phyloP scores from a whole-genome alignment of 169 alveolate genomes.

The Eimeria falciformis region DNA sequence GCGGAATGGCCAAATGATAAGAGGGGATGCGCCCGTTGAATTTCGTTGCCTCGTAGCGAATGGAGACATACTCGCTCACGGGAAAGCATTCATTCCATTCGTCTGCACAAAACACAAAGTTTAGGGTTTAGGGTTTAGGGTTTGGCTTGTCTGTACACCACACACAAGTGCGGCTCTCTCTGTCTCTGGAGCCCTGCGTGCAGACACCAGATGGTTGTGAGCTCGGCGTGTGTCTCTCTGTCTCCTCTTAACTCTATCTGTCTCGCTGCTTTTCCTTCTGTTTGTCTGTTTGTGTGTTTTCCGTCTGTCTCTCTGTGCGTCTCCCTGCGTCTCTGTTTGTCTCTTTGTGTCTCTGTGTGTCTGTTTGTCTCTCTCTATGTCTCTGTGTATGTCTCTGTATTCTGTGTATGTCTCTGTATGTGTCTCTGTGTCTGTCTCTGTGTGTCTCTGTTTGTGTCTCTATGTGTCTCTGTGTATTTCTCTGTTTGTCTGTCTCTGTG shows the following conservation, averaged over 20 bases:
- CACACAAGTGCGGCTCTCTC: too few relatives aligned
- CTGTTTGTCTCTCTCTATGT: background rate
- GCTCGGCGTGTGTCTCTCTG: too few relatives aligned
- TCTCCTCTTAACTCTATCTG: too few relatives aligned
- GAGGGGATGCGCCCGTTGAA: slow-evolving; percentile 78
- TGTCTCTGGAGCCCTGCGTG: too few relatives aligned
- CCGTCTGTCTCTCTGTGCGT: background rate
- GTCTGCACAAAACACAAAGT: background rate
- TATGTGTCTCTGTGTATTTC: too few relatives aligned
- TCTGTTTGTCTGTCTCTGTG: too few relatives aligned
- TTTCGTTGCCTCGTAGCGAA: slow-evolving; percentile 75
- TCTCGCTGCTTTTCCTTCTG: too few relatives aligned
- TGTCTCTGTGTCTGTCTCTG: too few relatives aligned
- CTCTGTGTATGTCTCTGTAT: too few relatives aligned
- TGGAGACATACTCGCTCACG: slow-evolving; percentile 77
- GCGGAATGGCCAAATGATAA: slow-evolving; percentile 76
- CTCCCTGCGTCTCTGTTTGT: background rate
- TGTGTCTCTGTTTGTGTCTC: background rate
- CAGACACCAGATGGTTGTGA: too few relatives aligned
- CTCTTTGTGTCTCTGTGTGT: background rate
- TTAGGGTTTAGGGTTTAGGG: background rate
- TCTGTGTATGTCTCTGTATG: too few relatives aligned
- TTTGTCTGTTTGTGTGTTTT: background rate
- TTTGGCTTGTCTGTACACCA: background rate
- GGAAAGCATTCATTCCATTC: slow-evolving; percentile 81